Evolutionary conservation across 2,329 filamentous ascomycete genomes (phyloP).

Genomic region (Monosporascus ibericus): DNA sequence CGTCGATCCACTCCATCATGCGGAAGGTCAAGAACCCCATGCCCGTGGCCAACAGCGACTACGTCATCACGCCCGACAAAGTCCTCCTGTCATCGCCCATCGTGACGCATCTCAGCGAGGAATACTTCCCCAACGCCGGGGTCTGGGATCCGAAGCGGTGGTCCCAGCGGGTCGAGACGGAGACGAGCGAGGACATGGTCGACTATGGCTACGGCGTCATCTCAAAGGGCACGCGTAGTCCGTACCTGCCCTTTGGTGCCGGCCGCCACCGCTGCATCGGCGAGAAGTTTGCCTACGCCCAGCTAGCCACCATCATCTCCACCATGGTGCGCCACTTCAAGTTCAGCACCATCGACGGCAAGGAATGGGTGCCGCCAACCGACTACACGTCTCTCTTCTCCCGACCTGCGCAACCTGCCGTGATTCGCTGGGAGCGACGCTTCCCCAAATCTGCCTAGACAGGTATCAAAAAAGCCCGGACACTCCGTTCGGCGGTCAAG

Average conservation of each 20-base stretch:
- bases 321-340: slow-evolving; percentile 74
- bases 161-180: slow-evolving; percentile 49
- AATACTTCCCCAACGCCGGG: slow-evolving; percentile 76
- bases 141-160: slow-evolving; percentile 89
- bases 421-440: slow-evolving; percentile 70
- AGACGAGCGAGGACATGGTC: slow-evolving; percentile 64
- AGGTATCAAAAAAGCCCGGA: too few relatives aligned
- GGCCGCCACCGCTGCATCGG: slow-evolving; percentile 92
- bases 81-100: slow-evolving; percentile 79
- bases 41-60: slow-evolving; percentile 74
- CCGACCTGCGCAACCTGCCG: slow-evolving; percentile 62
- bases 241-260: slow-evolving; percentile 91
- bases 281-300: slow-evolving; percentile 92
- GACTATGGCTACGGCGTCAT: slow-evolving; percentile 94
- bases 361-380: slow-evolving; percentile 59
- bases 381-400: slow-evolving; percentile 69
- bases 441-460: too few relatives aligned
- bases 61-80: slow-evolving; percentile 73
- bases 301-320: slow-evolving; percentile 79
- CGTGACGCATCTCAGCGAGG: slow-evolving; percentile 64
- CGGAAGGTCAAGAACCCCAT: slow-evolving; percentile 87
- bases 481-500: too few relatives aligned
- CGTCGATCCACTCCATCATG: slow-evolving; percentile 92
- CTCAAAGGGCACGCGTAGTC: slow-evolving; percentile 81
- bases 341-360: slow-evolving; percentile 67